Percentiles rank a stretch among this genome's conserved stretches.
Evolutionary conservation across 2,329 filamentous ascomycete species (phyloP).

Genomic region (Monosporascus sp.): DNA sequence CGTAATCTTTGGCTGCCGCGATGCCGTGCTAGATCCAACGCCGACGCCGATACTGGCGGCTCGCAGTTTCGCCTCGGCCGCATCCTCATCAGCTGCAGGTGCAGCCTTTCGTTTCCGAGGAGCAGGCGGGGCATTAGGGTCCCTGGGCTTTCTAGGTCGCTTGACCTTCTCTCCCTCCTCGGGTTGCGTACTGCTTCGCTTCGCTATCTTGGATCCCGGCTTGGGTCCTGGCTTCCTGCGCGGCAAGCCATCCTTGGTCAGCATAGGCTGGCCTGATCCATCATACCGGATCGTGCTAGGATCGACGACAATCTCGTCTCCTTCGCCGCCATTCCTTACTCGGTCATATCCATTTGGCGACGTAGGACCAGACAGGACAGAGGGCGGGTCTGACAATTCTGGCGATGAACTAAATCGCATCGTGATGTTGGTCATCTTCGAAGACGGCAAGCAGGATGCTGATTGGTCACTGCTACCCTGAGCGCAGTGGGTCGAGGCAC

Average conservation of each 20-base stretch:
- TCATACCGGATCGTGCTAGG: constrained; percentile 26
- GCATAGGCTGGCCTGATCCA: constrained; percentile 31
- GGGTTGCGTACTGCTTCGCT: constrained; percentile 31
- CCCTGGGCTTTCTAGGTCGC: constrained; percentile 51
- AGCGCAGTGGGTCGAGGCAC: not conserved
- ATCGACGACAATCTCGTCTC: constrained; percentile 27
- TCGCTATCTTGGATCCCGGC: constrained; percentile 50
- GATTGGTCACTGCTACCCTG: not conserved
- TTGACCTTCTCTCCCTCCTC: constrained; percentile 38
- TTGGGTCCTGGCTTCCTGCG: constrained; percentile 62
- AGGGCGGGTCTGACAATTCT: constrained; percentile 27
- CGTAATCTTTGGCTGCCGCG: constrained; percentile 34
- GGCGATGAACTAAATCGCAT: constrained; percentile 26
- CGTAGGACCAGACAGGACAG: constrained; percentile 24
- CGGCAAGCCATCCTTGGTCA: constrained; percentile 53
- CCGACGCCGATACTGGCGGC: constrained; percentile 17
- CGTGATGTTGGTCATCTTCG: constrained; percentile 1
- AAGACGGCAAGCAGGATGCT: not conserved
- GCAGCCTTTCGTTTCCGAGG: constrained; percentile 51
- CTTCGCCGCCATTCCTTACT: constrained; percentile 18
- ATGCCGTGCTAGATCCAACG: constrained; percentile 16
- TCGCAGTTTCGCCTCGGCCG: constrained; percentile 18
- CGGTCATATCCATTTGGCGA: constrained; percentile 20
- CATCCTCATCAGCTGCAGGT: constrained; percentile 23
- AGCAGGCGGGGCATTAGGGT: constrained; percentile 51